Evolutionary conservation across 148 eudicot species (phyloP).

Genomic region (Beta vulgaris): DNA sequence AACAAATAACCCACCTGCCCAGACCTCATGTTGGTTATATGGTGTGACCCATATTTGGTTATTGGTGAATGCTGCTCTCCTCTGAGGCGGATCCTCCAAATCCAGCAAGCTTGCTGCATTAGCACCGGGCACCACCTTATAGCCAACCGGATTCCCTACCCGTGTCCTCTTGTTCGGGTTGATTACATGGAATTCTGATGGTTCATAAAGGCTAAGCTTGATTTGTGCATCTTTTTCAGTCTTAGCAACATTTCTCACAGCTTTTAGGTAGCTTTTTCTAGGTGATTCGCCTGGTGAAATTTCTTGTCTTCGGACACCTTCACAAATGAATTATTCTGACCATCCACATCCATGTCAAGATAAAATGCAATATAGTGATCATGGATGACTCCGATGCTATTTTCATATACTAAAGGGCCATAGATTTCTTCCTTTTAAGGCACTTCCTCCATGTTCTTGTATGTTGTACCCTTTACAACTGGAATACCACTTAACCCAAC

Average conservation of each 20-base stretch:
- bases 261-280: constrained; percentile 77
- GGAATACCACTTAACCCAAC: constrained; percentile 94
- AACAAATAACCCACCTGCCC: constrained; percentile 91
- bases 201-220: constrained; percentile 84
- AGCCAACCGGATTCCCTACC: constrained; percentile 90
- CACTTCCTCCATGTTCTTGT: constrained; percentile 73
- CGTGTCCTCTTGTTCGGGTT: constrained; percentile 74
- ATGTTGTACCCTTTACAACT: constrained; percentile 80
- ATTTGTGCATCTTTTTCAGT: constrained; percentile 93
- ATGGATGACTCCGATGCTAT: constrained; percentile 83
- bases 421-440: constrained; percentile 53
- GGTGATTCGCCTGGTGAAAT: constrained; percentile 61
- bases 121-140: constrained; percentile 84
- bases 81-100: constrained; percentile 83
- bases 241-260: constrained; percentile 68
- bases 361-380: constrained; percentile 86
- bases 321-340: constrained; percentile 80
- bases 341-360: constrained; percentile 93
- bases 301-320: constrained; percentile 64
- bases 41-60: constrained; percentile 98
- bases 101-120: constrained; percentile 93
- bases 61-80: constrained; percentile 81
- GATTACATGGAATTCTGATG: constrained; percentile 72
- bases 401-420: constrained; percentile 85
- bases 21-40: constrained; percentile 69